Base-by-base conservation (phyloP, 2,329 filamentous ascomycete genomes). In the Thelonectria blattea region DNA sequence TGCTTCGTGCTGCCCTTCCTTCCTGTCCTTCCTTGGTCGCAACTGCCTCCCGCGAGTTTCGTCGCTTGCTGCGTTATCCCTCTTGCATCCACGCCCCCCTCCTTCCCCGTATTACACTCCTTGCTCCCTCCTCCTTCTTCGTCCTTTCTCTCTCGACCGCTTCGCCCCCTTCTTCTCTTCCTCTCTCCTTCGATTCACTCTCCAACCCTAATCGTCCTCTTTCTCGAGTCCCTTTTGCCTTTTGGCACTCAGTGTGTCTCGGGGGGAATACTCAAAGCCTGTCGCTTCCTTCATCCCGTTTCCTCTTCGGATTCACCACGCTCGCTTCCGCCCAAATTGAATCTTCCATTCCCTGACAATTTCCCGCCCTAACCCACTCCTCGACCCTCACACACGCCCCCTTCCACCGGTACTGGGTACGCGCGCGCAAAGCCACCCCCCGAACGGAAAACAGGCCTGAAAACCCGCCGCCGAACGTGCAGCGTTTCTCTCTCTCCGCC, bases 401-500 rank as follows among this genome's bases (percentile, higher is more conserved):
- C 62, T 37, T 8, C 34, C 34, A 15, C 4, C 18, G 18, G 9
- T 46, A 46, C 22, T 30, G 20, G 10, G 22, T 17, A 47, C 63
- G 56, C 27, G 32, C 47, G 45, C 62, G 63, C 66, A 58, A 64
- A 60, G 51, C 39, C 47, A 51, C 55, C 39, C 43, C 30, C 34
- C 37, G 24, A 15, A 48, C 61, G 54, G 66, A 66, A 66, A 68
- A 30, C 27, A 30, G 27, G 27, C 27, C 66, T 68, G 67, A 66
- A 70, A 70, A 67, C 59, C 64, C 64, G 63, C 66, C 64, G 52
- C 68, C 63, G 68, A 70, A 70, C 68, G 65, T 45, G 37, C 61
- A 65, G 63, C 48, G 68, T 69, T 69, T 68, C 63, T 56, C 64
- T 43, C 60, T 65, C 61, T 63, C 52, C 58, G 61, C 56, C 56